Conservation (phyloP, 345 rosid genomes). For the Garcia nutans region DNA sequence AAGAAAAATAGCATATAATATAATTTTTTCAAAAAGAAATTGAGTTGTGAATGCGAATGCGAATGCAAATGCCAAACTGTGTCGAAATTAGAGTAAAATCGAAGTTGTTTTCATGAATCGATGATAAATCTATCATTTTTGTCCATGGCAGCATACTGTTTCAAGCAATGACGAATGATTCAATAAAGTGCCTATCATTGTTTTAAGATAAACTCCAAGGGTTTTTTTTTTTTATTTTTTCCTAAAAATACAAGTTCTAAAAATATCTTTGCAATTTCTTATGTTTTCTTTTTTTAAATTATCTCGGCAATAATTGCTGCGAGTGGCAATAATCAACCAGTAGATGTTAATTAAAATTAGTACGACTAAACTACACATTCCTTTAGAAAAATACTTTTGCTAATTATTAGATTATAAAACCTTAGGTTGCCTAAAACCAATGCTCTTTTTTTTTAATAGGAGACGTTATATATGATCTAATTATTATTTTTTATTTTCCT, state of each 20-base stretch:
- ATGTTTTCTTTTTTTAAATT: neutral
- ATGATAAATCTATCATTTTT: too few relatives aligned
- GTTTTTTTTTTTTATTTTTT: neutral
- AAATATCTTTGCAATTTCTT: neutral
- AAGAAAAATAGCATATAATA: too few relatives aligned
- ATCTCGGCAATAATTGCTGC: constrained; percentile 8
- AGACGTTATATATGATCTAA: too few relatives aligned
- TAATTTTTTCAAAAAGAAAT: too few relatives aligned
- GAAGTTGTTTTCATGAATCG: neutral
- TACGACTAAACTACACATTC: neutral
- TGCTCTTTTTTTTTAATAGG: too few relatives aligned
- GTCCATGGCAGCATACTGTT: neutral
- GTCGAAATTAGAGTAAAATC: neutral
- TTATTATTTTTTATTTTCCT: too few relatives aligned
- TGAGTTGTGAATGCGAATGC: neutral
- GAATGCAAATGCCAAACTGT: neutral
- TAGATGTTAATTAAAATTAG: neutral
- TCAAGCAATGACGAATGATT: neutral
- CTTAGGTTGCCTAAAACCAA: neutral
- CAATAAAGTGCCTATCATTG: neutral
- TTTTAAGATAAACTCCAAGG: neutral
- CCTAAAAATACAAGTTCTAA: neutral
- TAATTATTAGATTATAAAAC: too few relatives aligned
- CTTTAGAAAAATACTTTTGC: neutral
- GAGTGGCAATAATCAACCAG: neutral